These are phyloP conservation scores for Aspergillus neotritici DNA, from an alignment of 2,329 filamentous ascomycete genomes.

Conservation along the genomic window DNA sequence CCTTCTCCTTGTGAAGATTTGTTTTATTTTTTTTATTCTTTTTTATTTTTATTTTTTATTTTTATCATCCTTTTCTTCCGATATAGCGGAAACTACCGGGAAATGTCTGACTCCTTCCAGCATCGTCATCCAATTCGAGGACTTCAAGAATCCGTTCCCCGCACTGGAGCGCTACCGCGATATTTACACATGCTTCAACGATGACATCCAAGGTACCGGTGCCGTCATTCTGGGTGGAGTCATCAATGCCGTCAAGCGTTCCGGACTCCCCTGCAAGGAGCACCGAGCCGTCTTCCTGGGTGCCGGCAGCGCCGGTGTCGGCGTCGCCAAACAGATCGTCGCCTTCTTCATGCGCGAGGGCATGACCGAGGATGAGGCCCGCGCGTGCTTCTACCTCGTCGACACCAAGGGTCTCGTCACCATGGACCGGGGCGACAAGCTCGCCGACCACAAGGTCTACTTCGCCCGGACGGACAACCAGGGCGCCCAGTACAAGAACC, in stretches of 20 bases:
- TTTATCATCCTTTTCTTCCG: too few relatives aligned
- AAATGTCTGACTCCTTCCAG: slow-evolving; percentile 28
- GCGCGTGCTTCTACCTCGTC: slow-evolving; percentile 92
- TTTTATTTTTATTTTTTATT: too few relatives aligned
- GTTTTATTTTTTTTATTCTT: too few relatives aligned
- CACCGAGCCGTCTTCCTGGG: slow-evolving; percentile 95
- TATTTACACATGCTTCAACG: slow-evolving; percentile 93
- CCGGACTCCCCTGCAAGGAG: slow-evolving; percentile 76
- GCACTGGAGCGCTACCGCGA: slow-evolving; percentile 86
- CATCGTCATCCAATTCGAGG: slow-evolving; percentile 87
- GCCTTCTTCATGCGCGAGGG: slow-evolving; percentile 94
- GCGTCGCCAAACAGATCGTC: slow-evolving; percentile 95
- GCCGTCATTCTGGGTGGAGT: slow-evolving; percentile 86
- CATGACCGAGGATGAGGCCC: slow-evolving; percentile 78
- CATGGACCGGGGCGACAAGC: slow-evolving; percentile 82
- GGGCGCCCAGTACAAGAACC: slow-evolving; percentile 63
- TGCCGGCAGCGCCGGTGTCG: slow-evolving; percentile 89
- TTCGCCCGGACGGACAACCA: slow-evolving; percentile 62
- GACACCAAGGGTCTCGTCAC: slow-evolving; percentile 96
- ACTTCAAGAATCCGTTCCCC: slow-evolving; percentile 96
- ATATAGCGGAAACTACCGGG: slow-evolving; percentile 16
- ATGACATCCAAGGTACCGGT: slow-evolving; percentile 96
- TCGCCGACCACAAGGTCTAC: slow-evolving; percentile 79
- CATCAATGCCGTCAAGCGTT: slow-evolving; percentile 72
- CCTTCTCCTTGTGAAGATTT: slow-evolving; percentile 9